Conservation (phyloP, 192 early-diverging fungal genomes). For the Coemansia reversa region DNA sequence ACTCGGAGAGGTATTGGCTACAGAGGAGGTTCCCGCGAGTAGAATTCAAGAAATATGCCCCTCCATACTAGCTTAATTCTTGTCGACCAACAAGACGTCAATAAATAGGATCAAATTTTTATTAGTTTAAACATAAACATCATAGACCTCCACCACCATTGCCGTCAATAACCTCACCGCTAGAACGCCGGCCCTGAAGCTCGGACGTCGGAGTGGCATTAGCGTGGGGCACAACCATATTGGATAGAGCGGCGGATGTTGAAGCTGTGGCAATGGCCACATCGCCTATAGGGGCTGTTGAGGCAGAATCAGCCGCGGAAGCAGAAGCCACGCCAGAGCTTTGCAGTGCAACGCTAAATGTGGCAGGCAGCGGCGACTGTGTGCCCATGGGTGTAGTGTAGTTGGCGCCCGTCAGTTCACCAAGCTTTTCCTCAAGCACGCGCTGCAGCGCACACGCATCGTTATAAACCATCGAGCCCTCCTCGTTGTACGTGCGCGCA, state of each 20-base stretch:
- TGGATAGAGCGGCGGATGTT: background rate
- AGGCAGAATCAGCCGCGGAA: background rate
- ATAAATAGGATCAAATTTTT: too few species aligned
- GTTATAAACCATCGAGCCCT: constrained; percentile 86
- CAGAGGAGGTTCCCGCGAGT: constrained; percentile 19
- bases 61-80: constrained; percentile 29
- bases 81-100: too few species aligned
- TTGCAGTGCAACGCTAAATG: background rate
- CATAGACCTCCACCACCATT: background rate
- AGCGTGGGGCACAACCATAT: background rate
- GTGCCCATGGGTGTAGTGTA: constrained; percentile 24
- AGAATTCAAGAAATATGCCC: constrained; percentile 45
- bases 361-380: constrained; percentile 20
- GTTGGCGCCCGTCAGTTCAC: constrained; percentile 26
- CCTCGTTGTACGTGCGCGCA: constrained; percentile 88
- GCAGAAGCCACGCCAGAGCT: background rate
- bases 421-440: constrained; percentile 33
- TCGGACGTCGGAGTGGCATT: too few species aligned
- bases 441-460: constrained; percentile 72
- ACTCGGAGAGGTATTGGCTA: constrained; percentile 28
- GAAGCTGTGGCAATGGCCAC: background rate
- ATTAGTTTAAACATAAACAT: background rate
- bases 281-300: background rate
- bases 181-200: background rate
- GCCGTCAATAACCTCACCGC: background rate